phyloP scores from a whole-genome alignment of 495 filamentous ascomycete genomes.

The Penicillium ucsense region DNA sequence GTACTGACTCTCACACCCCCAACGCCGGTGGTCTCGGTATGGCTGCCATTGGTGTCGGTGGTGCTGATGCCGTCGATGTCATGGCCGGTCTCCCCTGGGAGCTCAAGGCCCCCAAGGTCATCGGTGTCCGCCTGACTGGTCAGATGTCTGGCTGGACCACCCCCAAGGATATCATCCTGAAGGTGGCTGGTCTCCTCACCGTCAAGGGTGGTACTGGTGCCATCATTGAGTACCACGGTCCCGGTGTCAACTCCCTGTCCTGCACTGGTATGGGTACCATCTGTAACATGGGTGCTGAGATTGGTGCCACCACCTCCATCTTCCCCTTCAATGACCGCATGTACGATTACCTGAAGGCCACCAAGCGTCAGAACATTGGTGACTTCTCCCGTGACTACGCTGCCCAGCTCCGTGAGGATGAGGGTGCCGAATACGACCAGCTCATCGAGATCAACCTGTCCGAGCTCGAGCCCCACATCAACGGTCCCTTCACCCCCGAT shows the following conservation, averaged over 20 bases:
- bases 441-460: conserved; percentile 90
- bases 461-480: conserved; percentile 95
- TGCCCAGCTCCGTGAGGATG: conserved; percentile 77
- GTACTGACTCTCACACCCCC: conserved; percentile 97
- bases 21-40: conserved; percentile 97
- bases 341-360: conserved; percentile 90
- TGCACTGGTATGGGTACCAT: conserved; percentile 64
- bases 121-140: conserved; percentile 91
- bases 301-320: conserved; percentile 93
- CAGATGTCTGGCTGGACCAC: conserved; percentile 87
- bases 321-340: conserved; percentile 98
- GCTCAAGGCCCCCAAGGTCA: conserved; percentile 93
- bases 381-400: conserved; percentile 81
- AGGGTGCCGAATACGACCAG: conserved; percentile 95
- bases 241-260: conserved; percentile 63
- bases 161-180: conserved; percentile 96
- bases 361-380: conserved; percentile 83
- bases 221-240: conserved; percentile 92
- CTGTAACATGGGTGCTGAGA: conserved; percentile 82
- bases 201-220: conserved; percentile 97
- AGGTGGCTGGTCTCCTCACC: conserved; percentile 93
- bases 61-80: conserved; percentile 97
- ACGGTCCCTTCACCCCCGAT: conserved; percentile 99
- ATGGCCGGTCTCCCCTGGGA: conserved; percentile 99
- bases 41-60: conserved; percentile 94